Percentiles rank a stretch among this genome's conserved stretches.
phyloP scores from a whole-genome alignment of 116 monocot genomes.

The Posidonia oceanica region DNA sequence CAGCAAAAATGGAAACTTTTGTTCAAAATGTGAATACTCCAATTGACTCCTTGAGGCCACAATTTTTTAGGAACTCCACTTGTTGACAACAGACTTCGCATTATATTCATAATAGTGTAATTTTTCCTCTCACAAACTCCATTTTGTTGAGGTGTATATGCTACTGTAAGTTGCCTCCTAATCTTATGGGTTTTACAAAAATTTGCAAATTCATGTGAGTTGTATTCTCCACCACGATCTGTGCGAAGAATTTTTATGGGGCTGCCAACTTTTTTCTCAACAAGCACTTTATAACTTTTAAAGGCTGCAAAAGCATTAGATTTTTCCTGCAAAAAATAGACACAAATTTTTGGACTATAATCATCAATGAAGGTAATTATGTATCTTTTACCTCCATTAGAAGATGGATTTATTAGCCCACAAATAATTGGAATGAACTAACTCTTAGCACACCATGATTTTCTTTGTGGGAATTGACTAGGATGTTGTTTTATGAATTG shows the following conservation, averaged over 20 bases:
- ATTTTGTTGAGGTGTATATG: conserved; percentile 5
- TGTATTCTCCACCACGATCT: conserved; percentile 4
- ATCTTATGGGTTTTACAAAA: conserved; percentile 4
- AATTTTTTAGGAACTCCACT: neutral
- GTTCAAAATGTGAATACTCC: conserved; percentile 7
- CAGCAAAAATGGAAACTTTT: conserved; percentile 2
- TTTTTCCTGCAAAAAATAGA: neutral
- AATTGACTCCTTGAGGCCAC: conserved; percentile 1
- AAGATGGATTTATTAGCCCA: too few species aligned
- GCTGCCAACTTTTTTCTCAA: conserved; percentile 4
- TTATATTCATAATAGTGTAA: conserved; percentile 3
- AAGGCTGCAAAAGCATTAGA: neutral
- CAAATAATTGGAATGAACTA: too few species aligned
- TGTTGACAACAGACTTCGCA: neutral
- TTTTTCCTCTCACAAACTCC: conserved; percentile 8
- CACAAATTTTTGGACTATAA: neutral
- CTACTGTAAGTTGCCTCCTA: conserved; percentile 6
- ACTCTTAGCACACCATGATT: too few species aligned
- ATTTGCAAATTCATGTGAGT: neutral
- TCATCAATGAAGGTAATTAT: too few species aligned
- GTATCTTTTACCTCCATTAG: too few species aligned
- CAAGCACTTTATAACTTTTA: neutral
- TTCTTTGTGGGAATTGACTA: too few species aligned
- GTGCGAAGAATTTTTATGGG: neutral
- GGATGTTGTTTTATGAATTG: too few species aligned